A percentile compares a stretch with the other conserved stretches of the same genome.
phyloP scores from a whole-genome alignment of 2,329 filamentous ascomycete genomes.

The Colletotrichum lentis region DNA sequence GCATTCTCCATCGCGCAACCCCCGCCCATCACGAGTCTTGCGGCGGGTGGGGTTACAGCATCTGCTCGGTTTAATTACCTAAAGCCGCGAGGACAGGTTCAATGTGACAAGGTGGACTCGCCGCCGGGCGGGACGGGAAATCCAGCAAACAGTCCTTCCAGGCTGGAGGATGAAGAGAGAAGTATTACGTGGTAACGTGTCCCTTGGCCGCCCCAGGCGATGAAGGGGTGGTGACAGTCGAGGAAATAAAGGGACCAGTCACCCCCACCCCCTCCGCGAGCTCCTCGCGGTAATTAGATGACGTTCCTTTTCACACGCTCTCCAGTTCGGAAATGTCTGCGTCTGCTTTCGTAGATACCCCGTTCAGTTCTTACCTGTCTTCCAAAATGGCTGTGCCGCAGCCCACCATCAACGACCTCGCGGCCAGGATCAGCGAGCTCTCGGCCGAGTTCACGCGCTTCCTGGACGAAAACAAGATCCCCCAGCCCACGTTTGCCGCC shows the following conservation, averaged over 20 bases:
- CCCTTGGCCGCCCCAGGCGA: neutral
- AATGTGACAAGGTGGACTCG: neutral
- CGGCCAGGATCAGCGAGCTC: slow-evolving; percentile 56
- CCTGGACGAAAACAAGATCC: slow-evolving; percentile 54
- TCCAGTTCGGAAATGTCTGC: slow-evolving; percentile 11
- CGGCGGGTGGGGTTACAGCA: slow-evolving; percentile 20
- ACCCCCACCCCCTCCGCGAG: neutral
- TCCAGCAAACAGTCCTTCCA: slow-evolving; percentile 10
- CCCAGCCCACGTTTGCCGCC: slow-evolving; percentile 52
- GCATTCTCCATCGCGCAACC: slow-evolving; percentile 20
- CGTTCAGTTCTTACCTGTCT: slow-evolving; percentile 24
- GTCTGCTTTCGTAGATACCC: slow-evolving; percentile 28
- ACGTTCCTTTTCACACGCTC: neutral
- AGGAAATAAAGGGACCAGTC: slow-evolving; percentile 8
- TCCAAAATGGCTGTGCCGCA: slow-evolving; percentile 45
- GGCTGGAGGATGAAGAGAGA: neutral
- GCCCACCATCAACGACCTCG: slow-evolving; percentile 53
- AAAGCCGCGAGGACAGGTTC: neutral
- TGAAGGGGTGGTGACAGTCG: neutral
- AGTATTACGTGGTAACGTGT: no score
- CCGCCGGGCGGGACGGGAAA: slow-evolving; percentile 1
- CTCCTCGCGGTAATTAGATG: slow-evolving; percentile 1
- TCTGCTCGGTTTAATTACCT: slow-evolving; percentile 22
- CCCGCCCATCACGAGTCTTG: slow-evolving; percentile 8
- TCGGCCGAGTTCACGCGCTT: slow-evolving; percentile 52